These are phyloP conservation scores for Glomus cerebriforme DNA, from an alignment of 192 early-diverging fungal species.

Conservation along the genomic window DNA sequence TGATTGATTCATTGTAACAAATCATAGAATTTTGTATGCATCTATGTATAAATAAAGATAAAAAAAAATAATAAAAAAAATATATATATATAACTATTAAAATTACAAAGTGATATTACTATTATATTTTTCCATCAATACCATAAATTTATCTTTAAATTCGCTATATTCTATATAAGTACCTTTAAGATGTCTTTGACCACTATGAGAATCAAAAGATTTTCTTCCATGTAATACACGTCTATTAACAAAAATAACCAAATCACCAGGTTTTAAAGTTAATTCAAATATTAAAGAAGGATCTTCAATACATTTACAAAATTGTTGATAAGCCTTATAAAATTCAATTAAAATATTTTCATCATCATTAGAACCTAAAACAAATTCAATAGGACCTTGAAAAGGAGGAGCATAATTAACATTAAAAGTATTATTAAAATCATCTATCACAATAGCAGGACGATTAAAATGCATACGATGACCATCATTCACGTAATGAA, in stretches of 20 bases:
- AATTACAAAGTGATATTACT: background rate
- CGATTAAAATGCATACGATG: conserved; percentile 73
- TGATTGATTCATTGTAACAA: background rate
- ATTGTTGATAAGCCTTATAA: conserved; percentile 65
- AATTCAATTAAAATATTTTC: conserved; percentile 55
- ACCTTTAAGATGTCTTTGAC: conserved; percentile 78
- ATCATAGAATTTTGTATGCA: background rate
- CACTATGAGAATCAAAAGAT: conserved; percentile 69
- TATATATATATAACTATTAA: background rate
- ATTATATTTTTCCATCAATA: background rate
- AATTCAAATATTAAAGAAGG: conserved; percentile 57
- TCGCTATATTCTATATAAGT: conserved; percentile 60
- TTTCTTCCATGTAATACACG: conserved; percentile 78
- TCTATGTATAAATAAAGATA: background rate
- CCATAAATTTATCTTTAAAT: conserved; percentile 54
- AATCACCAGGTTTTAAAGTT: conserved; percentile 67
- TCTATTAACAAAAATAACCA: conserved; percentile 78
- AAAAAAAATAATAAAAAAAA: background rate
- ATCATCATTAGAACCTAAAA: conserved; percentile 3
- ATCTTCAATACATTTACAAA: conserved; percentile 61
- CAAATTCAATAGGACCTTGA: conserved; percentile 68
- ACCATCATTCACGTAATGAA: conserved; percentile 80
- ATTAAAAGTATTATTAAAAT: conserved; percentile 42
- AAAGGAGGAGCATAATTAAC: conserved; percentile 86
- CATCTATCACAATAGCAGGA: conserved; percentile 60